These are phyloP conservation scores for Aspergillus nanangensis DNA, from an alignment of 495 filamentous ascomycete genomes.

Conservation along the genomic window DNA sequence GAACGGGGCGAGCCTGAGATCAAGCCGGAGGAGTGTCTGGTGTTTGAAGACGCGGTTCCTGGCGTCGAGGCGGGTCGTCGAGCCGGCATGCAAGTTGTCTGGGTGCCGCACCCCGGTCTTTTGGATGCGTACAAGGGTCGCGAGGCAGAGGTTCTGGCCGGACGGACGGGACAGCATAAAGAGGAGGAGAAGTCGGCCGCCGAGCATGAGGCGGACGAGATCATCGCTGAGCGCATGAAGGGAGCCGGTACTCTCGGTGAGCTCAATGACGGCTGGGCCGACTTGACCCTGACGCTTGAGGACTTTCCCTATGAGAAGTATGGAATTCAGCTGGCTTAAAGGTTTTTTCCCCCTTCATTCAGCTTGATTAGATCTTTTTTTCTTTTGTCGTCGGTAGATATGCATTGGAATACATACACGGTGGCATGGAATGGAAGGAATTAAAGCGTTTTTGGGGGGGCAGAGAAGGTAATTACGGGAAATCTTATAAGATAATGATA, in stretches of 20 bases:
- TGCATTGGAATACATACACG: neutral
- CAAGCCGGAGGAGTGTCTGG: constrained; percentile 80
- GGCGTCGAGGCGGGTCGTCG: constrained; percentile 88
- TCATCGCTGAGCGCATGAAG: constrained; percentile 40
- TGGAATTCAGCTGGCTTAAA: constrained; percentile 46
- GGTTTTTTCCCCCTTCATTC: too few species aligned
- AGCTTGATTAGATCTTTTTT: too few species aligned
- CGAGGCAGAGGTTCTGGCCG: constrained; percentile 81
- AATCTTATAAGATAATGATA: too few species aligned
- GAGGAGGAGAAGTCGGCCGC: constrained; percentile 45
- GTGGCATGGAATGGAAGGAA: too few species aligned
- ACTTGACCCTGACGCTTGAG: constrained; percentile 56
- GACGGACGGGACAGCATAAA: constrained; percentile 64
- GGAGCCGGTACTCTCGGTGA: constrained; percentile 42
- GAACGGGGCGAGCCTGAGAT: constrained; percentile 61
- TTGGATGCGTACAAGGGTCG: constrained; percentile 68
- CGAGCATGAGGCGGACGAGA: constrained; percentile 41
- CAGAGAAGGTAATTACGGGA: too few species aligned
- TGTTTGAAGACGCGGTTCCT: constrained; percentile 93
- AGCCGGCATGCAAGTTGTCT: constrained; percentile 93
- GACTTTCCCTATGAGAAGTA: constrained; percentile 71
- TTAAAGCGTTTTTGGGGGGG: too few species aligned
- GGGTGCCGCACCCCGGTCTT: constrained; percentile 83
- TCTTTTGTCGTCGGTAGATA: too few species aligned
- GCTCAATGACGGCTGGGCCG: constrained; percentile 70